phyloP scores from a whole-genome alignment of 257 asterid genomes.

The Scutellaria galericulata region DNA sequence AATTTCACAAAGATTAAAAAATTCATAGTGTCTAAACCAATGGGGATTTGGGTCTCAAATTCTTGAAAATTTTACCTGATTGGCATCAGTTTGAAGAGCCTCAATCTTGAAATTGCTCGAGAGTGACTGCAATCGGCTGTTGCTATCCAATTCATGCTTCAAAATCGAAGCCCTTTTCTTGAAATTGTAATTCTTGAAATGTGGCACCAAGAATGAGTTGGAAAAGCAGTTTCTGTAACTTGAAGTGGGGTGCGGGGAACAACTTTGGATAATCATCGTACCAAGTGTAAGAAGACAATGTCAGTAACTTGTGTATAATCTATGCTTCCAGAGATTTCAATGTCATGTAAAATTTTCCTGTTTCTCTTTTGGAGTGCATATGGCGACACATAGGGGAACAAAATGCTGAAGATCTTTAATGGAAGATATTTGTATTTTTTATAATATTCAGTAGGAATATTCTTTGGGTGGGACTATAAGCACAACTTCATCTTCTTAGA shows the following conservation, averaged over 20 bases:
- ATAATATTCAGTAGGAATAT: no score
- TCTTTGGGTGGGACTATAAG: no score
- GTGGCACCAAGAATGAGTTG: conserved; percentile 30
- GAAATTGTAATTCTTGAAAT: conserved; percentile 27
- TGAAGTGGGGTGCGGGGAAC: conserved; percentile 26
- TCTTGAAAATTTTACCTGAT: conserved; percentile 34
- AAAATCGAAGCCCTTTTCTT: conserved; percentile 24
- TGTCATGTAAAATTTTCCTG: not conserved
- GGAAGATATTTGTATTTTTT: not conserved
- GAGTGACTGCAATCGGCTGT: conserved; percentile 21
- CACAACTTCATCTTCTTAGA: no score
- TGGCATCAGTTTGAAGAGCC: conserved; percentile 39
- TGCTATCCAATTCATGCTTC: conserved; percentile 31
- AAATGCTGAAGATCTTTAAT: not conserved
- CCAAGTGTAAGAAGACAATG: conserved; percentile 11
- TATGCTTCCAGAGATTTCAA: not conserved
- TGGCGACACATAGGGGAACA: not conserved
- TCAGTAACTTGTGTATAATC: conserved; percentile 7
- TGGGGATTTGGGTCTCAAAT: not conserved
- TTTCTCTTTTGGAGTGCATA: not conserved
- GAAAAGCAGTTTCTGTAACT: conserved; percentile 31
- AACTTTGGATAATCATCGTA: conserved; percentile 44
- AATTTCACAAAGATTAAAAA: conserved; percentile 18
- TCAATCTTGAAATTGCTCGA: conserved; percentile 37
- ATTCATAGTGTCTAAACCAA: conserved; percentile 19